These are phyloP conservation scores for Sporormia fimetaria DNA, from an alignment of 495 filamentous ascomycete species.

Conservation along the genomic window DNA sequence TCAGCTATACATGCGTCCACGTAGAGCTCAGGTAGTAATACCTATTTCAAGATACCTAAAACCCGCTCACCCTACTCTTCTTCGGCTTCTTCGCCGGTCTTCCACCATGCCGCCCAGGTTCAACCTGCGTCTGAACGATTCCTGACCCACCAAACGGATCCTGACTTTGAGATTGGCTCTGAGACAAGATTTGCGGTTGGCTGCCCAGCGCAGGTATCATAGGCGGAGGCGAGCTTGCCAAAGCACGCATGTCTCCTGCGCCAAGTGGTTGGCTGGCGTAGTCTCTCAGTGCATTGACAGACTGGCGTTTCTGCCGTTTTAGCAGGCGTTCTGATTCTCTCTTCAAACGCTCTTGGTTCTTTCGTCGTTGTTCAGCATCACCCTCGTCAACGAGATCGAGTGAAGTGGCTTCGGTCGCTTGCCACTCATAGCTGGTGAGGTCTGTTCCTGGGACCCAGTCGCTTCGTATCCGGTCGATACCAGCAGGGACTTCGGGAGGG, in stretches of 20 bases:
- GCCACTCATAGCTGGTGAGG: slow-evolving; percentile 22
- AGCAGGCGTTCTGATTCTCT: slow-evolving; percentile 5
- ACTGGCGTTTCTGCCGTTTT: slow-evolving; percentile 13
- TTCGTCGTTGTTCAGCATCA: background rate
- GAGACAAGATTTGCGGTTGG: background rate
- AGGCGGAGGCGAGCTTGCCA: slow-evolving; percentile 11
- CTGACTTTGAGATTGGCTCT: slow-evolving; percentile 12
- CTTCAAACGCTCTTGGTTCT: background rate
- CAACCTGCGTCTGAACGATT: slow-evolving; percentile 27
- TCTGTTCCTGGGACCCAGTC: slow-evolving; percentile 19
- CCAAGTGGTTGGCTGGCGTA: slow-evolving; percentile 5
- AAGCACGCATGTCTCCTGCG: background rate
- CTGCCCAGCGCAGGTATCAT: slow-evolving; percentile 3
- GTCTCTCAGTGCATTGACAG: background rate
- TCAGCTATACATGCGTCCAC: too few species aligned
- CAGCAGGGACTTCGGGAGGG: background rate
- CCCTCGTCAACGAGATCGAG: slow-evolving; percentile 3
- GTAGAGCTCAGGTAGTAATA: too few species aligned
- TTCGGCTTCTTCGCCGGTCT: slow-evolving; percentile 32
- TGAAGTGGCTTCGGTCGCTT: slow-evolving; percentile 4
- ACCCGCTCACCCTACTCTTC: slow-evolving; percentile 27
- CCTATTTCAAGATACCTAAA: too few species aligned
- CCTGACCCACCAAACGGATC: slow-evolving; percentile 17
- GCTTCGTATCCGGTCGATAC: slow-evolving; percentile 9
- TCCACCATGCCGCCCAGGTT: slow-evolving; percentile 28